Evolutionary conservation across 805 yeast genomes (phyloP), one percentile per base, ranked within the genome.

Genomic region (Starmerella powellii): DNA sequence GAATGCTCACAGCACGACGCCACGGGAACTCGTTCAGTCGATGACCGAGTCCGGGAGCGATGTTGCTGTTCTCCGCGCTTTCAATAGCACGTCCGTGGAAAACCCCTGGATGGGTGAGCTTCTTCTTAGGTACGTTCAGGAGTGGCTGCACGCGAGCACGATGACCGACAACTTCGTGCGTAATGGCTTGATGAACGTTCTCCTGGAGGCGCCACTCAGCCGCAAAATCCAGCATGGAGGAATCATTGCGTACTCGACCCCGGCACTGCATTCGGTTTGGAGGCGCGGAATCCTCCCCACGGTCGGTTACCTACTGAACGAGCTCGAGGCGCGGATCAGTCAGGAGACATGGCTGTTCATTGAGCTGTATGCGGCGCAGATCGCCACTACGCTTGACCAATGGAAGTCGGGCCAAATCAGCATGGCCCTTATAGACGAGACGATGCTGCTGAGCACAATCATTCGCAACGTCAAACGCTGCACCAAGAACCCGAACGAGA

Each of bases 261-360:
- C 82, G 2, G 71, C 72, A 37, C 61, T 81, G 45, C 88, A 86
- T 57, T 69, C 72, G 40, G 64, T 82, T n/a, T 87, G 96, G 96
- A 71, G 76, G n/a, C 76, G 78, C 53, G 94, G 95, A 1, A 61
- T 87, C 15, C 64, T 87, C 24, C 77, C 91, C 0, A 72, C 83
- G 4, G 63, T 80, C 17, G 62, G 83, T 38, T 64, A 73, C 1
- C 60, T 83, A 13, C 56, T 84, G 31, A 67, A 76, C 21, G 71
- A 69, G 37, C 73, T 85, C 45, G 88, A 88, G 1, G 69, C 70
- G 1, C 67, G 73, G 33, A 65, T 80, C 2, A 50, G 79, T 1
- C 76, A 84, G 2, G 91, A 84, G 44, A 62, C 76, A 6, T 71
- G 80, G 45, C 63, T 74, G 34, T 80, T 84, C 47, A 65, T 78